Evolutionary conservation across 495 filamentous ascomycete species (phyloP).

Genomic region (Durotheca rogersii): DNA sequence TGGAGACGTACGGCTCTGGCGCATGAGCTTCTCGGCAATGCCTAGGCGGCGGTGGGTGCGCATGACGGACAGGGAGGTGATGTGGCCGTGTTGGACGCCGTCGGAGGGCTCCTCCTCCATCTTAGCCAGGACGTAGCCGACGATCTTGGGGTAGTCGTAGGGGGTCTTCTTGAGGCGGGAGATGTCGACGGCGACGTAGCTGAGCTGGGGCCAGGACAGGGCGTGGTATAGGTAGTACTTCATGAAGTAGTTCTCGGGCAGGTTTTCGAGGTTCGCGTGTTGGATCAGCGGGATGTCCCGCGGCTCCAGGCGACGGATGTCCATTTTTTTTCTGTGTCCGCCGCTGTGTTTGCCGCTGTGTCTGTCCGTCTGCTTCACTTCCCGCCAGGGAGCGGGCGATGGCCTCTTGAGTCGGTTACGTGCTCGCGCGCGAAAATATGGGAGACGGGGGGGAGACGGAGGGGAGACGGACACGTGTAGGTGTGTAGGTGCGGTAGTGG

Average conservation of each 20-base stretch:
- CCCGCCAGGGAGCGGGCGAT: background rate
- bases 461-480: too few species aligned
- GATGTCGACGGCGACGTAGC: conserved; percentile 91
- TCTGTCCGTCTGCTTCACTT: background rate
- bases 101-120: conserved; percentile 98
- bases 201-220: conserved; percentile 94
- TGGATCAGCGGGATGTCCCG: conserved; percentile 92
- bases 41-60: conserved; percentile 87
- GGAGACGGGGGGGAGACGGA: too few species aligned
- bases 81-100: conserved; percentile 91
- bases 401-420: conserved; percentile 3
- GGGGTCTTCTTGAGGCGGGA: conserved; percentile 70
- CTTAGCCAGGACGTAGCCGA: conserved; percentile 98
- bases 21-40: conserved; percentile 95
- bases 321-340: conserved; percentile 58
- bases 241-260: conserved; percentile 99
- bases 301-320: conserved; percentile 71
- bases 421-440: too few species aligned
- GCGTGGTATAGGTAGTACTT: conserved; percentile 99
- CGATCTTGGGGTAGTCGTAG: conserved; percentile 94
- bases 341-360: conserved; percentile 1
- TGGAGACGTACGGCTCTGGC: conserved; percentile 80
- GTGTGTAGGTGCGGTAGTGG: too few species aligned
- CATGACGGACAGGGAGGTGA: conserved; percentile 95
- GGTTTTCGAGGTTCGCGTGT: conserved; percentile 96